phyloP scores from a whole-genome alignment of 441 rosid genomes.

The Geranium incanum region DNA sequence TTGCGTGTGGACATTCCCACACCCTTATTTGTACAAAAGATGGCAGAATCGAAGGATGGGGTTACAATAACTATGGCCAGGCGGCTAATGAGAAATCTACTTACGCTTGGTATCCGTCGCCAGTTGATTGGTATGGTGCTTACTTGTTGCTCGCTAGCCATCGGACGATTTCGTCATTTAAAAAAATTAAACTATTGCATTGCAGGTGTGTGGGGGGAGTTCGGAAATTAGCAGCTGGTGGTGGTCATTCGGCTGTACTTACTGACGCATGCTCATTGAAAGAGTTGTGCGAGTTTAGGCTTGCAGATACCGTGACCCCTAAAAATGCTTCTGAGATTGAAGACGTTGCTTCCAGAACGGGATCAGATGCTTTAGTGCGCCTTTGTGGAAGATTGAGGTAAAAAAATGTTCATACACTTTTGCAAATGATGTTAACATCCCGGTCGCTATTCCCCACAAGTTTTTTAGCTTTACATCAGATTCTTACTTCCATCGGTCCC shows the following conservation, averaged over 20 bases:
- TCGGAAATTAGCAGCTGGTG: conserved; percentile 86
- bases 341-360: conserved; percentile 73
- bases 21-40: conserved; percentile 66
- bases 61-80: conserved; percentile 92
- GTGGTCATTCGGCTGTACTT: conserved; percentile 91
- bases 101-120: conserved; percentile 93
- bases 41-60: conserved; percentile 88
- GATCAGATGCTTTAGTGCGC: conserved; percentile 85
- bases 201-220: conserved; percentile 91
- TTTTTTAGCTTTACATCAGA: not conserved
- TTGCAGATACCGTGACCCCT: conserved; percentile 62
- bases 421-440: not conserved
- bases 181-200: conserved; percentile 12
- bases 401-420: not conserved
- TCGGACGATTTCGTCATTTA: conserved; percentile 9
- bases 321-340: conserved; percentile 65
- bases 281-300: conserved; percentile 87
- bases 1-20: conserved; percentile 94
- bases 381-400: conserved; percentile 86
- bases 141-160: conserved; percentile 13
- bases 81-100: conserved; percentile 82
- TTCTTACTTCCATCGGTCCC: not conserved
- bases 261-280: conserved; percentile 90
- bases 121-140: conserved; percentile 75
- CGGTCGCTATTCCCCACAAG: not conserved